A percentile compares a stretch with the other conserved stretches of the same genome.
These are phyloP conservation scores for Fusarium cyanostomum DNA, from an alignment of 2,329 filamentous ascomycete species.

Conservation along the genomic window DNA sequence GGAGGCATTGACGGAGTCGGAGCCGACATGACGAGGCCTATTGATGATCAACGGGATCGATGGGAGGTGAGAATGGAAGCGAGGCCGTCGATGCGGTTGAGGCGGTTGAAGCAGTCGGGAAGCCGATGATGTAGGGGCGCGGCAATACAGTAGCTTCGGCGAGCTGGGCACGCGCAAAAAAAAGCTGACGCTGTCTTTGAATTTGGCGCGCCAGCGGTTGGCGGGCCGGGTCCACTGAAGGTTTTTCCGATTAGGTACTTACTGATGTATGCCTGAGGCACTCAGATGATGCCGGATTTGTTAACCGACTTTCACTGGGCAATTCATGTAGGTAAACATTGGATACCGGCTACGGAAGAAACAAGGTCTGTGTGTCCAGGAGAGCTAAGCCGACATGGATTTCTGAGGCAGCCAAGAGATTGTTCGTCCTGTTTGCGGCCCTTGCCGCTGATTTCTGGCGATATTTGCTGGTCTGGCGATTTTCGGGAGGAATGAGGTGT, in stretches of 20 bases:
- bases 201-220: constrained; percentile 43
- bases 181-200: constrained; percentile 45
- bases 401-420: constrained; percentile 2
- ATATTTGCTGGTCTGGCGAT: constrained; percentile 38
- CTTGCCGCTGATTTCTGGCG: constrained; percentile 22
- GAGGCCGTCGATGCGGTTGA: constrained; percentile 43
- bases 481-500: constrained; percentile 40
- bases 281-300: constrained; percentile 9
- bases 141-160: constrained; percentile 45
- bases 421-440: constrained; percentile 15
- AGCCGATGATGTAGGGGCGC: constrained; percentile 49
- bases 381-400: not conserved
- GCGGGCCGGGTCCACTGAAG: constrained; percentile 41
- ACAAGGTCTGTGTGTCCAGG: too few relatives aligned
- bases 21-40: constrained; percentile 53
- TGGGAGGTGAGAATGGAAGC: constrained; percentile 36
- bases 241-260: constrained; percentile 41
- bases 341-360: not conserved
- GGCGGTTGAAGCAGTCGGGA: constrained; percentile 37
- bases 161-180: constrained; percentile 48
- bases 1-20: constrained; percentile 60
- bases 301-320: not conserved
- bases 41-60: constrained; percentile 38
- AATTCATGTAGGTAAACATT: not conserved
- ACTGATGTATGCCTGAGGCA: constrained; percentile 35